Evolutionary conservation across 2,329 filamentous ascomycete species (phyloP).

Genomic region (Aureobasidium sp.): DNA sequence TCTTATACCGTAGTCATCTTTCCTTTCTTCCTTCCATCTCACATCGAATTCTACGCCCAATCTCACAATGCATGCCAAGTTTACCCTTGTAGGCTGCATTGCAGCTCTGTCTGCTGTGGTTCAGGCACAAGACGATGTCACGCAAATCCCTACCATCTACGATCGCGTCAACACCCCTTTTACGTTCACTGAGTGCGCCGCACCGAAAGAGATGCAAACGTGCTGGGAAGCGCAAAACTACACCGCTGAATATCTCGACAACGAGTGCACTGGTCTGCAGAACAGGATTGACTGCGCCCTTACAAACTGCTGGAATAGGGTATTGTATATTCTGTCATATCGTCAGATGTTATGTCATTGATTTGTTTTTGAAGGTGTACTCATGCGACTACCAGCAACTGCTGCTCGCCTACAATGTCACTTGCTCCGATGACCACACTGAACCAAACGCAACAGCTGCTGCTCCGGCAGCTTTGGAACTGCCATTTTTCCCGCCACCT

Average conservation of each 20-base stretch:
- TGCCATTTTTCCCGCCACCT: background rate
- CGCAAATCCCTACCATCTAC: background rate
- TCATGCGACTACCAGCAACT: slow-evolving; percentile 7
- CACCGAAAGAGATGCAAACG: background rate
- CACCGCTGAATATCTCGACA: background rate
- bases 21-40: background rate
- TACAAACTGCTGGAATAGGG: slow-evolving; percentile 10
- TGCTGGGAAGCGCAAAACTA: slow-evolving; percentile 5
- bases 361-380: background rate
- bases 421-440: background rate
- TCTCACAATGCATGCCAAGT: background rate
- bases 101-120: background rate
- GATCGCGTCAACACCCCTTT: background rate
- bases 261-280: background rate
- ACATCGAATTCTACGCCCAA: background rate
- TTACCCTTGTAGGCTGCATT: background rate
- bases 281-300: background rate
- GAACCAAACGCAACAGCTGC: too few relatives aligned
- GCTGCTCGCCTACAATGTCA: background rate
- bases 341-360: background rate
- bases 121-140: background rate
- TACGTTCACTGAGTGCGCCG: background rate
- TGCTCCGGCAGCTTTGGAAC: background rate
- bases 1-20: background rate
- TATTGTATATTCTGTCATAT: background rate